phyloP scores from a whole-genome alignment of 352 stramenopile genomes.

The Globisporangium splendens region DNA sequence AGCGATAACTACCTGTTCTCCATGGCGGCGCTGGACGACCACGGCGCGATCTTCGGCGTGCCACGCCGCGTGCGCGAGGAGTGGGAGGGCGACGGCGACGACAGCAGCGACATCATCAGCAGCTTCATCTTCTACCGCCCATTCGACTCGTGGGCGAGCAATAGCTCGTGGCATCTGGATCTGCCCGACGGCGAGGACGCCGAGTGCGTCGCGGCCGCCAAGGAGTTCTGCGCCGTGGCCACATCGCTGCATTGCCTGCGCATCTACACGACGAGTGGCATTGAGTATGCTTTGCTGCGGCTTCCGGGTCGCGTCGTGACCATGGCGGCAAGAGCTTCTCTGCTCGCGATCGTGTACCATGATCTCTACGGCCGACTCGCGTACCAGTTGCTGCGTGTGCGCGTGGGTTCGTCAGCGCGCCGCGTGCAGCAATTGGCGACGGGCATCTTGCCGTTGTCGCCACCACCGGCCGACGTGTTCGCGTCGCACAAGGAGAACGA shows the following conservation, averaged over 20 bases:
- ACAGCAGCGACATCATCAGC: constrained; percentile 51
- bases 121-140: constrained; percentile 82
- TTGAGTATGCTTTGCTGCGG: constrained; percentile 59
- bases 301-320: constrained; percentile 68
- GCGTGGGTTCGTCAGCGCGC: constrained; percentile 29
- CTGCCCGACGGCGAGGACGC: constrained; percentile 71
- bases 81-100: constrained; percentile 45
- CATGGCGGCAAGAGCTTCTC: constrained; percentile 53
- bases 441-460: constrained; percentile 53
- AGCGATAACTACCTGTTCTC: constrained; percentile 82
- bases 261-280: constrained; percentile 69
- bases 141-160: constrained; percentile 82
- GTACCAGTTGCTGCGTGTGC: constrained; percentile 55
- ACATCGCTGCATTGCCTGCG: constrained; percentile 68
- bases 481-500: constrained; percentile 71
- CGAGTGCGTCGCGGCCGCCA: constrained; percentile 54
- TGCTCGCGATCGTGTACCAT: constrained; percentile 70
- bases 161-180: constrained; percentile 72
- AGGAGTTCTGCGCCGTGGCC: constrained; percentile 71
- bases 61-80: constrained; percentile 56
- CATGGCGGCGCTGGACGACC: constrained; percentile 66
- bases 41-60: constrained; percentile 73
- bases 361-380: constrained; percentile 36
- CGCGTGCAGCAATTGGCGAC: constrained; percentile 45
- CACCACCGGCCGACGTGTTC: constrained; percentile 58